Base-by-base conservation (phyloP, 2,329 filamentous ascomycete species). In the Blastomyces percursus region DNA sequence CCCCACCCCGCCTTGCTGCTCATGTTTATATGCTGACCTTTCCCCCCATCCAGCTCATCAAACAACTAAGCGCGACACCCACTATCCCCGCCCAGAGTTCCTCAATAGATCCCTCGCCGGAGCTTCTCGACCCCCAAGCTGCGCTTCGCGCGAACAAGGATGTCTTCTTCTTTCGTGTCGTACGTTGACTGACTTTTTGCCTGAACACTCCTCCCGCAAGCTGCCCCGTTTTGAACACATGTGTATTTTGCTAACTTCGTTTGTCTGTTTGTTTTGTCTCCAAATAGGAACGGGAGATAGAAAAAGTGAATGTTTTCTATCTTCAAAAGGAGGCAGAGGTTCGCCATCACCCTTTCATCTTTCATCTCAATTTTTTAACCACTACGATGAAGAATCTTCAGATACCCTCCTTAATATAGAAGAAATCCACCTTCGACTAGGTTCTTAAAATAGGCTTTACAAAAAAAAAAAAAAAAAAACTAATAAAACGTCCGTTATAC, bases 291-390 rank as follows among this genome's bases (percentile, higher is more conserved):
- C 87, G 94, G 70, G 94, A 99, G 76, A 84, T 99, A 62, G 94
- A 97, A 76, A 99, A 97, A 76, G 94, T 99, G 77, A 99, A 99
- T 77, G 90, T 86, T 16, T 96, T 96, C 76, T 99, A 99, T 74
- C 78, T 97, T 44, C 94, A 97, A 74, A 99, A 99, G 74, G 94
- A 99, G 78, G 92, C 91, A 60, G 94, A 99, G 85, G 91, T 96
- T 79, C 67, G 83, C 24, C 44, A 61, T 62, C 56, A 7, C 32
- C 44, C 21, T 46, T 30, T 56, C 61, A 32, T 59, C 32, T 52
- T 32, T 48, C 48, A 11, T 35, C 38, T 21, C n/a, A 21, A 5
- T 63, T 42, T 63, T 42, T 27, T 48, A 55, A 60, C 56, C 30
- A 32, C 46, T 12, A 21, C 61, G 65, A 24, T 2, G 52, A 40